Conservation (phyloP, 2,329 filamentous ascomycete genomes). For the Colletotrichum aenigma region DNA sequence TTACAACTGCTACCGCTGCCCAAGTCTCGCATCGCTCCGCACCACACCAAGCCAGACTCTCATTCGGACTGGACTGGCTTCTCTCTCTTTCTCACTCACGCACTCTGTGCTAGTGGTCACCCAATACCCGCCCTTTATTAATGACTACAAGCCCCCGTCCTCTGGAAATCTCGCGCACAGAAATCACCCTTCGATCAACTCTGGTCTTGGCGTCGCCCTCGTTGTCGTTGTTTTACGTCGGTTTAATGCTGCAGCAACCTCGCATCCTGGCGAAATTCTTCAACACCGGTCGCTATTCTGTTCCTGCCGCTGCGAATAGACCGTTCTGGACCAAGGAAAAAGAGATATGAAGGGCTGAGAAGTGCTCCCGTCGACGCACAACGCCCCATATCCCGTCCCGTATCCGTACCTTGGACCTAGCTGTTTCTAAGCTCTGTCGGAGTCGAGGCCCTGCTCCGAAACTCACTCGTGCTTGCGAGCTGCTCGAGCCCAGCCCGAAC, state of each 20-base stretch:
- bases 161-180: not conserved
- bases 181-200: not conserved
- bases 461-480: not conserved
- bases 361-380: conserved; percentile 3
- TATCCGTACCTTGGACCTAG: not conserved
- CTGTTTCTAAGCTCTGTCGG: conserved; percentile 1
- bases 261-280: not conserved
- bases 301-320: not conserved
- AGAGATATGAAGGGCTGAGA: not conserved
- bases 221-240: not conserved
- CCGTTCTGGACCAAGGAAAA: not conserved
- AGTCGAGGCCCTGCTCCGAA: not conserved
- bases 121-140: conserved; percentile 3
- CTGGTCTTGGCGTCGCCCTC: not conserved
- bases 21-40: not conserved
- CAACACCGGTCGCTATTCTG: not conserved
- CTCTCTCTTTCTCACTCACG: not conserved
- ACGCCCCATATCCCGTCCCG: not conserved
- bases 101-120: not conserved
- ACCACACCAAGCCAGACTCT: not conserved
- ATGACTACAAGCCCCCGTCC: conserved; percentile 3
- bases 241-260: not conserved
- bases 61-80: not conserved
- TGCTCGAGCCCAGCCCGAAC: not conserved
- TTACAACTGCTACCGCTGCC: not conserved